Evolutionary conservation across 495 filamentous ascomycete species (phyloP).

Genomic region (Xeromyces bisporus): DNA sequence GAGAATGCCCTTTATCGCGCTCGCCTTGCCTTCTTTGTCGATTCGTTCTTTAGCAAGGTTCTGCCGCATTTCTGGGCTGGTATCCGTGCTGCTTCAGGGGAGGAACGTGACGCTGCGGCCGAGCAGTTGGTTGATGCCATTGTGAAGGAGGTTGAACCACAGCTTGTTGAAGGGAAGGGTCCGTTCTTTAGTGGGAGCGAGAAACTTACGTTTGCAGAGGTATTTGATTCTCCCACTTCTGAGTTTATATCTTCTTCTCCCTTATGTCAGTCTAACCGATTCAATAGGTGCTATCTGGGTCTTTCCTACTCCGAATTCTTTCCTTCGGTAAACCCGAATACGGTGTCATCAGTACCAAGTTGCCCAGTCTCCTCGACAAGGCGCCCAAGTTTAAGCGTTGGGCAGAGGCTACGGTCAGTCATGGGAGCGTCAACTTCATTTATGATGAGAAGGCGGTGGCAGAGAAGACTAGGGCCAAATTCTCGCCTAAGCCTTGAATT

Average conservation of each 20-base stretch:
- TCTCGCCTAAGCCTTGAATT: no score
- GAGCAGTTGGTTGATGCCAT: slow-evolving; percentile 31
- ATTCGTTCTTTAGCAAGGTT: slow-evolving; percentile 53
- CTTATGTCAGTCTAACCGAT: no score
- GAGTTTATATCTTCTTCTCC: no score
- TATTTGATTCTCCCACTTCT: slow-evolving; percentile 15
- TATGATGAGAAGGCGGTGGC: slow-evolving; percentile 31
- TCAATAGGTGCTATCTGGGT: slow-evolving; percentile 44
- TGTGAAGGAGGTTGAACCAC: slow-evolving; percentile 59
- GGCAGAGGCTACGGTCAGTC: slow-evolving; percentile 40
- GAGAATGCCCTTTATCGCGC: slow-evolving; percentile 44
- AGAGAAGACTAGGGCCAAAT: slow-evolving; percentile 8
- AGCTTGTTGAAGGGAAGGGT: slow-evolving; percentile 38
- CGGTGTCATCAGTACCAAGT: slow-evolving; percentile 31
- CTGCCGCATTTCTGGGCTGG: slow-evolving; percentile 26
- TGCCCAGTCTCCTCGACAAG: slow-evolving; percentile 31
- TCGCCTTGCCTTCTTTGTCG: slow-evolving; percentile 56
- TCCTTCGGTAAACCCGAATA: slow-evolving; percentile 30
- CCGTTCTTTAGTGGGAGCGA: slow-evolving; percentile 74
- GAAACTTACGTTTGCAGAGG: slow-evolving; percentile 63
- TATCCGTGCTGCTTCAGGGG: slow-evolving; percentile 17
- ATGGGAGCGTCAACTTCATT: slow-evolving; percentile 52
- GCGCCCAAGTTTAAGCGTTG: slow-evolving; percentile 52
- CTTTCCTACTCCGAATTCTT: slow-evolving; percentile 46
- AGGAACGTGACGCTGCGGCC: slow-evolving; percentile 20